Conservation (phyloP, 345 rosid species). For the Eucalyptus regnans region DNA sequence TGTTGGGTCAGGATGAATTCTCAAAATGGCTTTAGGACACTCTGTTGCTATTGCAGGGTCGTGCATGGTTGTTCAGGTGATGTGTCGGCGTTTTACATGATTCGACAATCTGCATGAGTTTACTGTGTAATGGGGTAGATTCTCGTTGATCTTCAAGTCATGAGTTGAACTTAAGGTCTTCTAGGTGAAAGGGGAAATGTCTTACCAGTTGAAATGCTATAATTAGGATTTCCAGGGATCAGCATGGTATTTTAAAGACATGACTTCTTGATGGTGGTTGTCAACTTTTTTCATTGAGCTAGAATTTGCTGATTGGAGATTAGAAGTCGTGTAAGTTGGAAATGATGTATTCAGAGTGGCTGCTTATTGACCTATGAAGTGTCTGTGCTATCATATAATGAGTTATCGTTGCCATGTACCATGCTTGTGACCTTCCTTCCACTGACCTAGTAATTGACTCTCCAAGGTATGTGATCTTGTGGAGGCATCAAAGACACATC, state of each 20-base stretch:
- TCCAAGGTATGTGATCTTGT: constrained; percentile 43
- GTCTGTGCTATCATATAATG: neutral
- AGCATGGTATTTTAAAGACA: neutral
- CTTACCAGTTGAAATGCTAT: neutral
- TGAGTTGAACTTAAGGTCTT: neutral
- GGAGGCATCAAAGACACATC: constrained; percentile 50
- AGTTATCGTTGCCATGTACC: neutral
- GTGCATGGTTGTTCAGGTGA: neutral
- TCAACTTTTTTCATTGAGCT: neutral
- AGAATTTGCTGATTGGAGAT: neutral
- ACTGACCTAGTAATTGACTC: neutral
- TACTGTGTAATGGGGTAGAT: neutral
- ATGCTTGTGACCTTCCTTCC: neutral
- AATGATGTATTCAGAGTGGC: neutral
- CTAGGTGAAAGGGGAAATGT: neutral
- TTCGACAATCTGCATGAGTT: neutral
- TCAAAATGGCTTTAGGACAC: neutral
- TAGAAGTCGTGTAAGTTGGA: neutral
- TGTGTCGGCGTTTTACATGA: neutral
- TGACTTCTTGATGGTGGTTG: neutral
- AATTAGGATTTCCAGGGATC: neutral
- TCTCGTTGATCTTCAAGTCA: neutral
- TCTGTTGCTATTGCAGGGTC: neutral
- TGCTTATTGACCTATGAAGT: neutral
- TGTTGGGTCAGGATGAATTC: neutral